A percentile compares a stretch with the other conserved stretches of the same genome.
phyloP scores from a whole-genome alignment of 2,329 filamentous ascomycete genomes.

The Ascochyta pisi region DNA sequence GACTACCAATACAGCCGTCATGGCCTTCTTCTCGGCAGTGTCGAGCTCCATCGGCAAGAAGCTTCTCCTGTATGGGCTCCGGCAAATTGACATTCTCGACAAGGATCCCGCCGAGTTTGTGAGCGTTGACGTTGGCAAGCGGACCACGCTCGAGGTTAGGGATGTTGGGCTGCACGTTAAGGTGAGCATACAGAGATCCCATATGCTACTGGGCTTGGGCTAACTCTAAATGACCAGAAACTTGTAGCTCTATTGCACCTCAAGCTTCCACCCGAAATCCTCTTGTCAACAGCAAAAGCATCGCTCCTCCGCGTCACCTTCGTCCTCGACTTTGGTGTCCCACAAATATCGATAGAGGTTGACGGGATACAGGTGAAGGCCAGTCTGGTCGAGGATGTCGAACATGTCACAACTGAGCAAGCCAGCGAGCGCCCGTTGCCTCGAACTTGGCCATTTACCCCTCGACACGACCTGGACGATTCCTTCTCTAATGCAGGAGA shows the following conservation, averaged over 20 bases:
- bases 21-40: slow-evolving; percentile 70
- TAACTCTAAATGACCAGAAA: slow-evolving; percentile 64
- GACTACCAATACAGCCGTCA: slow-evolving; percentile 47
- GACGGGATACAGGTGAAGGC: slow-evolving; percentile 77
- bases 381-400: slow-evolving; percentile 29
- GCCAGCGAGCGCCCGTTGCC: slow-evolving; percentile 7
- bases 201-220: not conserved
- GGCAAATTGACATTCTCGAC: slow-evolving; percentile 84
- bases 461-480: slow-evolving; percentile 24
- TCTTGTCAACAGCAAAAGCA: slow-evolving; percentile 76
- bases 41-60: slow-evolving; percentile 84
- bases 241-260: slow-evolving; percentile 76
- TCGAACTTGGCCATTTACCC: slow-evolving; percentile 18
- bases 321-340: slow-evolving; percentile 86
- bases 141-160: slow-evolving; percentile 82
- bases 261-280: slow-evolving; percentile 67
- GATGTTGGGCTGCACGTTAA: slow-evolving; percentile 83
- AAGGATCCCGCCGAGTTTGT: slow-evolving; percentile 86
- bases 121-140: slow-evolving; percentile 81
- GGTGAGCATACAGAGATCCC: slow-evolving; percentile 57
- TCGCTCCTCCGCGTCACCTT: slow-evolving; percentile 80
- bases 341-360: slow-evolving; percentile 80
- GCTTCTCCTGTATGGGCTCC: slow-evolving; percentile 84
- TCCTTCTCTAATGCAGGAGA: slow-evolving; percentile 40
- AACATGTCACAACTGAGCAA: slow-evolving; percentile 11